Conservation (phyloP, 768 basidiomycete genomes). For the Panaeolus cyanescens region DNA sequence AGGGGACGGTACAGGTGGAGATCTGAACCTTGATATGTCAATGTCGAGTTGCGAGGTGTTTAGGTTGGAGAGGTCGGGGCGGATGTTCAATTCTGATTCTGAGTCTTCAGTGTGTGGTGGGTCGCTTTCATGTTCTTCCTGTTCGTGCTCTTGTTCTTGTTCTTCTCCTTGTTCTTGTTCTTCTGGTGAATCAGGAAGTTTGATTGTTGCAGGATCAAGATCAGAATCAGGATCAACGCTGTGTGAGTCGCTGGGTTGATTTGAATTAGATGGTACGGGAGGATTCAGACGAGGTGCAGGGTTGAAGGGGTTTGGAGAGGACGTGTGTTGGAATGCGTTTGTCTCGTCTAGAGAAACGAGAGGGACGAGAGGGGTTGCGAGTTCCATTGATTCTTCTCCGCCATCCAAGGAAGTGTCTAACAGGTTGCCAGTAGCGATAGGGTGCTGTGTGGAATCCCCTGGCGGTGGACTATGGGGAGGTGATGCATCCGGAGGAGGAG, state of each 20-base stretch:
- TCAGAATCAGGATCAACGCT: background rate
- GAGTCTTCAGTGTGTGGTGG: too few species aligned
- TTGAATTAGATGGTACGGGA: background rate
- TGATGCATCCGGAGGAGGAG: background rate
- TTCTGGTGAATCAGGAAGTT: background rate
- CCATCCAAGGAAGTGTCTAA: slow-evolving; percentile 30
- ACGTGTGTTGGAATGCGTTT: background rate
- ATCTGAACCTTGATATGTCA: background rate
- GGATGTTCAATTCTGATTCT: too few species aligned
- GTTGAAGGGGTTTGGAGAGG: background rate
- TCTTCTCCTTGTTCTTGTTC: too few species aligned
- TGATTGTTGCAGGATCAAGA: background rate
- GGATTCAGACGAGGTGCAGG: too few species aligned
- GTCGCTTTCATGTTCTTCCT: too few species aligned
- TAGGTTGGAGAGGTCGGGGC: too few species aligned
- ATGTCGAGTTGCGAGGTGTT: too few species aligned
- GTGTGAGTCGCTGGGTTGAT: background rate
- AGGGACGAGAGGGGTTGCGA: slow-evolving; percentile 50
- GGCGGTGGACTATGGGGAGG: background rate
- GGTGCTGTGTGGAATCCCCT: background rate
- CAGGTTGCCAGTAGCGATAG: slow-evolving; percentile 11
- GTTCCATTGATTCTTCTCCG: slow-evolving; percentile 50
- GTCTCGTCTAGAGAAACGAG: background rate
- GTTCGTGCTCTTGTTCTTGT: too few species aligned
- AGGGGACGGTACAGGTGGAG: background rate